Conservation (phyloP, 441 rosid species). For the Pelargonium cotyledonis region DNA sequence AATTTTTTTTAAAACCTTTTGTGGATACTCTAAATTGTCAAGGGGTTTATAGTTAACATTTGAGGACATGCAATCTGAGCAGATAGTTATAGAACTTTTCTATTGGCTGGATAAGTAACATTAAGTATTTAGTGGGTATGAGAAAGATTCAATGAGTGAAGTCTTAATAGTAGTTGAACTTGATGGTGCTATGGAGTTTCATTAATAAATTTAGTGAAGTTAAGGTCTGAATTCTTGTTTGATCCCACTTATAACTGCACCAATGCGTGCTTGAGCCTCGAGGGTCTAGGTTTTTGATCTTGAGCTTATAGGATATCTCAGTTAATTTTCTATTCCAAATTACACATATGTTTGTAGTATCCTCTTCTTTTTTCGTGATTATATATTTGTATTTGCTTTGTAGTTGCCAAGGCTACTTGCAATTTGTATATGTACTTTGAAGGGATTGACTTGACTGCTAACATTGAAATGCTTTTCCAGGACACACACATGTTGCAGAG, state of each 20-base stretch:
- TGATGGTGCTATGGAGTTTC: not conserved
- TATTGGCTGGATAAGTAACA: not conserved
- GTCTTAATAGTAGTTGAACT: not conserved
- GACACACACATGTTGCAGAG: conserved; percentile 48
- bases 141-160: not conserved
- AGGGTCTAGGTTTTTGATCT: not conserved
- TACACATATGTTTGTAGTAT: not conserved
- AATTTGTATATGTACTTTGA: not conserved
- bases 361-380: not conserved
- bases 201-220: too few species aligned
- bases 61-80: not conserved
- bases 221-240: not conserved
- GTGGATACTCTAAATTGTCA: not conserved
- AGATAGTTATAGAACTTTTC: not conserved
- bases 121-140: not conserved
- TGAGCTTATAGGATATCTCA: not conserved
- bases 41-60: not conserved
- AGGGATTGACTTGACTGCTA: not conserved
- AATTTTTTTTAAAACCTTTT: not conserved
- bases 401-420: not conserved
- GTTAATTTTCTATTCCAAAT: not conserved
- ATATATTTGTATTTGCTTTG: not conserved
- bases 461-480: conserved; percentile 23
- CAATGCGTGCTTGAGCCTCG: not conserved
- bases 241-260: not conserved